Evolutionary conservation across 2,329 filamentous ascomycete genomes (phyloP).

Genomic region (Alternaria sp.): DNA sequence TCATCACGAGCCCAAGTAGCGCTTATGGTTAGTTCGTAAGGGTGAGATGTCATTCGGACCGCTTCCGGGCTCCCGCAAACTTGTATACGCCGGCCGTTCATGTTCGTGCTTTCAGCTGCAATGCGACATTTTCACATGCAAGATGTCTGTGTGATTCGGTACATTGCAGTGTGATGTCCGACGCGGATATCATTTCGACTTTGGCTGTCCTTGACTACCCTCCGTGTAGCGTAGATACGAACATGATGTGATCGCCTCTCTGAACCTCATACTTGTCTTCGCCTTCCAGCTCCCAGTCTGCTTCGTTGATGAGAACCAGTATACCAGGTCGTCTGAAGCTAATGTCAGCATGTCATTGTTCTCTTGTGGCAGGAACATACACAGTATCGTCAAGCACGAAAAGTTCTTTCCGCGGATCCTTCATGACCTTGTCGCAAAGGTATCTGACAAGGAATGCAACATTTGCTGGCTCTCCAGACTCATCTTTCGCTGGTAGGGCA

Average conservation of each 20-base stretch:
- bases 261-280: conserved; percentile 89
- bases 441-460: conserved; percentile 79
- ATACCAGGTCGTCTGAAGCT: conserved; percentile 84
- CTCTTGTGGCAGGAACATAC: conserved; percentile 60
- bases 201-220: conserved; percentile 59
- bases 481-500: conserved; percentile 67
- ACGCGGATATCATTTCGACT: background rate
- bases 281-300: conserved; percentile 97
- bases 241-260: conserved; percentile 83
- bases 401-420: conserved; percentile 80
- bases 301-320: conserved; percentile 94
- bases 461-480: conserved; percentile 66
- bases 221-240: conserved; percentile 95
- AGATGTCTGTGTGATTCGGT: background rate
- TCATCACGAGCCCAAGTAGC: background rate
- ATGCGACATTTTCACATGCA: background rate
- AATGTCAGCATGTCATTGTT: conserved; percentile 16
- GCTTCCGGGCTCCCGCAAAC: background rate
- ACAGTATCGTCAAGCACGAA: conserved; percentile 88
- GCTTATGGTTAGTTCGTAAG: background rate
- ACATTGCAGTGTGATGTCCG: background rate
- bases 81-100: background rate
- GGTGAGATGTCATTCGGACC: background rate
- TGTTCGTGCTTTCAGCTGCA: background rate
- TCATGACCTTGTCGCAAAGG: conserved; percentile 83